Percentiles rank a stretch among this genome's conserved stretches.
Evolutionary conservation across 768 basidiomycete genomes (phyloP).

Genomic region (Phylloporus scabripes): DNA sequence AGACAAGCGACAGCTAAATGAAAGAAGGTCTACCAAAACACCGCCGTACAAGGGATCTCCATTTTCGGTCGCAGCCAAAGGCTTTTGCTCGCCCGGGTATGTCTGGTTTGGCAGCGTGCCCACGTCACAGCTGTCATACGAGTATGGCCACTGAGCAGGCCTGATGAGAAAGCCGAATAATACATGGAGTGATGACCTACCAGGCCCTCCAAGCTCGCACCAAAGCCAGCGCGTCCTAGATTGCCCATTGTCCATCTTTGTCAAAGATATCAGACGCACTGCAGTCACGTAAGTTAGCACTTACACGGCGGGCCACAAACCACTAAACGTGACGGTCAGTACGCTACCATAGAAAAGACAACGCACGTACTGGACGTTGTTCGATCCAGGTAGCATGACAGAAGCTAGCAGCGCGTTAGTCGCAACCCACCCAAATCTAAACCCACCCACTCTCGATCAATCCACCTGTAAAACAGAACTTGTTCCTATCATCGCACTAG

Average conservation of each 20-base stretch:
- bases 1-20: not conserved
- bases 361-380: conserved; percentile 30
- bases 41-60: conserved; percentile 33
- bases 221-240: conserved; percentile 46
- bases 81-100: conserved; percentile 37
- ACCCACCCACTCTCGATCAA: conserved; percentile 44
- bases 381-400: conserved; percentile 40
- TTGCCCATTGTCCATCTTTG: conserved; percentile 54
- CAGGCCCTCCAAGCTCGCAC: conserved; percentile 57
- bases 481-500: conserved; percentile 37
- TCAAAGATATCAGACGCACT: conserved; percentile 5
- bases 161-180: not conserved
- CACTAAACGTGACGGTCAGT: conserved; percentile 23
- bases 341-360: not conserved
- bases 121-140: conserved; percentile 63
- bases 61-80: conserved; percentile 38
- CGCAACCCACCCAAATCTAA: not conserved
- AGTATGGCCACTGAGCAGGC: conserved; percentile 43
- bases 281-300: conserved; percentile 4
- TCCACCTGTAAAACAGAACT: conserved; percentile 81
- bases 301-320: conserved; percentile 47
- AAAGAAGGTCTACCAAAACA: conserved; percentile 20
- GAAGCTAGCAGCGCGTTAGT: conserved; percentile 24
- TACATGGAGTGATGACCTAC: conserved; percentile 34
- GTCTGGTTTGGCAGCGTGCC: conserved; percentile 79